Base-by-base conservation (phyloP, 805 yeast species). In the Tetrapisispora phaffii region DNA sequence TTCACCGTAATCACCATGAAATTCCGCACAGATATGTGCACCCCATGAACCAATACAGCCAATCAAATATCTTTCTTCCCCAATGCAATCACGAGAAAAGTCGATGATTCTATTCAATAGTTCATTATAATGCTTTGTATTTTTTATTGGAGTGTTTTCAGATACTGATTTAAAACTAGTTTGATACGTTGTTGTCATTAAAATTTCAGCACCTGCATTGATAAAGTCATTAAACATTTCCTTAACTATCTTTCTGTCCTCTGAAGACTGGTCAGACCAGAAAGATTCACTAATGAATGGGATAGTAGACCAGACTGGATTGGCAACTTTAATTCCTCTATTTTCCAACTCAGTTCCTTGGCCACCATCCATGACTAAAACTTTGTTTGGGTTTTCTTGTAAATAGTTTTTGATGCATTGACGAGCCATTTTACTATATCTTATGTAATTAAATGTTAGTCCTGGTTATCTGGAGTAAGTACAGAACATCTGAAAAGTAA, bases 1-100 rank as follows among this genome's bases (percentile, higher is more conserved):
- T 12, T 41, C 36, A 20, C 69, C 71, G 57, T 83, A 84, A 44
- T 78, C 71, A 1, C 94, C 94, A 3, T 81, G 76, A 53, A 80
- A 85, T 55, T 85, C 95, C 0, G 82, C 71, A 24, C 82, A 77
- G 33, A 82, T 57, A 52, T 65, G 77, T 0, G 89, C 84, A 1
- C 89, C 94, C 58, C 76, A 85, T 0, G 95, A 86, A 0, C 95
- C 95, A 34, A 84, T 63, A 8, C 85, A 76, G 0, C 85, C 94
- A 2, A 59, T 50, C 31, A 56, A 45, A 44, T 55, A 57, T 37
- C 42, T 49, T 17, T 52, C 55, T 2, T 51, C 49, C 16, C 60
- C 62, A 21, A 56, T 52, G 34, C 57, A 51, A 7, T 45, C 47
- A 23, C 63, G 50, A 15, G 55, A 49, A 37, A 58, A 59, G 1